Base-by-base conservation (phyloP, 768 basidiomycete genomes). In the Calocybe cyanea region DNA sequence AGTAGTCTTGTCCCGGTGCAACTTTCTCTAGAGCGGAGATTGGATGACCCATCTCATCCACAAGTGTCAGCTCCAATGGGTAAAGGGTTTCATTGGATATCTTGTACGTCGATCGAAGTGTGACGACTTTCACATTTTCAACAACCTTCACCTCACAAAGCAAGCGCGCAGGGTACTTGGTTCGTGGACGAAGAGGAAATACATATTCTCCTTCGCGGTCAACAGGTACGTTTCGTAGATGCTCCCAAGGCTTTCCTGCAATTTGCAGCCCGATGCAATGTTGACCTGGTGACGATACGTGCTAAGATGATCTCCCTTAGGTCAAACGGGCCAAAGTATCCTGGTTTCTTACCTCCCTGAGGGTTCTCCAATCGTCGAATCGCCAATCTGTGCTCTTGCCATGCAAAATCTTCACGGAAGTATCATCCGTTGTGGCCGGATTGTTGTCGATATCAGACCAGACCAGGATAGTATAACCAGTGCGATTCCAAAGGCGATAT, bases 341-440 rank as follows among this genome's bases (percentile, higher is more conserved):
- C 19, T 19, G 23, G 2, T 4, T 18, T 25, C 73, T 49, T 59
- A 92, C 93, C 72, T 99, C 96, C 60, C 96, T 82, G 71, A 89
- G 84, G 3, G 85, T 86, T 61, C 85, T 86, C 87, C 92, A 92
- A 58, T 98, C 94, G 60, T 97, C 93, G 57, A 98, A 97, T 45
- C 96, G 76, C 96, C 96, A 98, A 46, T 97, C 94, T 3, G 90
- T 70, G 7, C 75, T 81, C 57, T 89, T 76, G 30, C 87, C 85
- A 52, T 92, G 78, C 15, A 78, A 68, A 30, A 99, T 67, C 55
- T 82, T 79, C 34, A 81, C 72, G 23, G 75, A 69, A 23, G 71
- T 70, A 2, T 69, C 61, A 46, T 80, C 77, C 37, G 74, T 76
- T 11, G 67, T 61, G 43, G 66, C 68, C 19, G 62, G 53, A 53